Evolutionary conservation across 192 early-diverging fungal species (phyloP), one percentile per base, ranked within the genome.

Genomic region (Linnemannia schmuckeri): DNA sequence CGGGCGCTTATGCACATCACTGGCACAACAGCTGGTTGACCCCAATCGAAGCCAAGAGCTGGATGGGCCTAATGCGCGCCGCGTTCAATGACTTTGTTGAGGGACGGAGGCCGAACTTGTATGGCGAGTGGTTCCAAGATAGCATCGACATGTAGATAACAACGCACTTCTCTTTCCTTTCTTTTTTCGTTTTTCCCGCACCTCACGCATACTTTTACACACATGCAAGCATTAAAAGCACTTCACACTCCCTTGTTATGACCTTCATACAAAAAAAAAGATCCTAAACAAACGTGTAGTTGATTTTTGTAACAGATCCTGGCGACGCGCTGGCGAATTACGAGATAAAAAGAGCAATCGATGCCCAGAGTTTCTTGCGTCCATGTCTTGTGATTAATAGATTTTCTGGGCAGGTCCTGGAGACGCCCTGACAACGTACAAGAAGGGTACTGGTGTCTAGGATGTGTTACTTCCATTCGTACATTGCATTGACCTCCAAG

Each of bases 11-110:
- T 57, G 75, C 82, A 7, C 85, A 89, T 47, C 88, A 89, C 57
- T 89, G 88, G 88, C 88, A 89, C 47, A 89, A 89, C 44, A 78
- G 68, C 24, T 89, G 88, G 88, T 4, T 24, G n/a, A 72, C 76
- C 17, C 54, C 71, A 12, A 85, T 85, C 46, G 37, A 70, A 17
- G 72, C 79, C 13, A 69, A 75, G 40, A 85, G 82, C 68, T 89
- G 88, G 88, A 82, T 85, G 78, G 88, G 82, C 13, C 52, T 82
- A 49, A 79, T 89, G 83, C 72, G 57, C 20, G 40, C 52, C 13
- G 82, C 82, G 44, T 89, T 76, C 46, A 74, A 85, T 55, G 82
- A 85, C 55, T 89, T 85, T 82, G 74, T 81, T 2, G 27, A 37
- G 27, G 80, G 82, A 40, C 47, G 74, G 74, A 46, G 79, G 70